Evolutionary conservation across 2,329 filamentous ascomycete species (phyloP), one percentile per base, ranked within the genome.

Genomic region (Cladosporium sp.): DNA sequence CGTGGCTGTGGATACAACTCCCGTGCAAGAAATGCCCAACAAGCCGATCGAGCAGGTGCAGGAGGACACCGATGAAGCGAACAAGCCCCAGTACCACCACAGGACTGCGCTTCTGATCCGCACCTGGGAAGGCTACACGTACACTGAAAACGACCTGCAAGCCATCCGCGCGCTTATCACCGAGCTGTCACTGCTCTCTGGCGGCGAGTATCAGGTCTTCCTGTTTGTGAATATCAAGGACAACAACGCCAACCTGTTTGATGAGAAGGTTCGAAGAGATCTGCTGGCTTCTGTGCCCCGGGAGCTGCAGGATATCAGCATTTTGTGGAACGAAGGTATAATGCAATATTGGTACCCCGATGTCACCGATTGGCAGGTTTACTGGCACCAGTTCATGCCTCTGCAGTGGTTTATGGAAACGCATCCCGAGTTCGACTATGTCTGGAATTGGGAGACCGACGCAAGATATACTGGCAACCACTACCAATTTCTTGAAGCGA

Each of bases 391-490:
- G 62, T 88, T 84, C 75, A 77, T 89, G 59, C 84, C 85, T 5
- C 77, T 90, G 2, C 87, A 90, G 65, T 85, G 84, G 69, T 90
- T 91, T 64, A 81, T 81, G 54, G 78, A 86, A 62, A 84, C 86
- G 46, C 84, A 89, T 61, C 86, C 86, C 0, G 83, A 92, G 61
- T 93, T 87, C 58, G 86, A 91, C 60, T 89, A 81, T 61, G 77
- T 89, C 60, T 76, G 88, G 87, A 91, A 92, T 66, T 91, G 87
- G 87, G 89, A 93, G 66, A 87, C 89, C 71, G 87, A 93, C 64
- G 83, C 85, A 32, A 79, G 89, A 44, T 86, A 86, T 63, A 89
- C 84, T 0, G 88, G 88, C 8, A 87, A 93, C 58, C 84, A 90
- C 70, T 91, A 92, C 68, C 85, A 92, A 61, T 81, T 92, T 58